These are phyloP conservation scores for Neonectria punicea DNA, from an alignment of 2,329 filamentous ascomycete genomes.

Conservation along the genomic window DNA sequence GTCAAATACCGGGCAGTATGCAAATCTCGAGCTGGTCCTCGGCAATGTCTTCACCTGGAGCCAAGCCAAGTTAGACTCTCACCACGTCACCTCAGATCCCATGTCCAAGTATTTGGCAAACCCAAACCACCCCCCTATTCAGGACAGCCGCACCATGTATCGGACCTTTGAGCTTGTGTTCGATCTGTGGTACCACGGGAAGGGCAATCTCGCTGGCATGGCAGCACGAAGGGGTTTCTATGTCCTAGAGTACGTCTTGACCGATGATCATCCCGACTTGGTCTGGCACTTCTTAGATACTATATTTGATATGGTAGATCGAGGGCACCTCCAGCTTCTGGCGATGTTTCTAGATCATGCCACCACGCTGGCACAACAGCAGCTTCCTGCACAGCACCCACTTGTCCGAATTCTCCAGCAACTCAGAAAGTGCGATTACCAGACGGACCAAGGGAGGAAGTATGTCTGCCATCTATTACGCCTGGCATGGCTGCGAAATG, in stretches of 20 bases:
- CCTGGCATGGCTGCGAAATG: constrained; percentile 51
- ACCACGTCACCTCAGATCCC: constrained; percentile 43
- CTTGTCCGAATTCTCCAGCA: constrained; percentile 48
- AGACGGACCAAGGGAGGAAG: constrained; percentile 45
- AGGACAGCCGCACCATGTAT: constrained; percentile 54
- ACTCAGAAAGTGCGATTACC: constrained; percentile 46
- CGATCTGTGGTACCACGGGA: constrained; percentile 50
- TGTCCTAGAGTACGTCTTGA: constrained; percentile 50
- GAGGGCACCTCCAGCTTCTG: constrained; percentile 48
- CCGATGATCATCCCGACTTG: constrained; percentile 51
- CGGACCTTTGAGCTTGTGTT: constrained; percentile 52
- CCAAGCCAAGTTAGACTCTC: constrained; percentile 47
- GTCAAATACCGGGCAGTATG: constrained; percentile 41
- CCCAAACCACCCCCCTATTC: constrained; percentile 49
- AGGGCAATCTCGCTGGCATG: constrained; percentile 50
- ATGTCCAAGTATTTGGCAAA: constrained; percentile 51
- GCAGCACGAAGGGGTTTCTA: constrained; percentile 50
- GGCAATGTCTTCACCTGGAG: constrained; percentile 50
- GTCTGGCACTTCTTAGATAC: constrained; percentile 53
- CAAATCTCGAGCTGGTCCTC: constrained; percentile 48
- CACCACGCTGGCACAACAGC: constrained; percentile 41
- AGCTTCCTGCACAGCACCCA: constrained; percentile 47
- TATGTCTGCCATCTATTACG: constrained; percentile 48
- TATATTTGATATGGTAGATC: constrained; percentile 52
- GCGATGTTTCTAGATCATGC: constrained; percentile 49